phyloP scores from a whole-genome alignment of 768 basidiomycete genomes.

The Chalciporus piperatus region DNA sequence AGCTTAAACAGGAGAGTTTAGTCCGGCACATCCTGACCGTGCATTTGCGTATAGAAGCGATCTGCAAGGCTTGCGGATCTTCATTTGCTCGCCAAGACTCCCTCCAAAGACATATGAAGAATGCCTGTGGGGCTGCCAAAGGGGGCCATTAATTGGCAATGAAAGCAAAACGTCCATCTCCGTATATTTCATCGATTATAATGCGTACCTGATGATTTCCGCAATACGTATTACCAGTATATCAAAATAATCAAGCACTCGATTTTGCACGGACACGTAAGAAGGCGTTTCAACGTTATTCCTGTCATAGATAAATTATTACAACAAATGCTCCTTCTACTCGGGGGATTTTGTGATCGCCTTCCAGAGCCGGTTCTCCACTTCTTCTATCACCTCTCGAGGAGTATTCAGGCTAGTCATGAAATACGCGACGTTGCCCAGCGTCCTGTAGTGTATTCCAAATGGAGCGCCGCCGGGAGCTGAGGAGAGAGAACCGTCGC shows the following conservation, averaged over 20 bases:
- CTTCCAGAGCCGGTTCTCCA: slow-evolving; percentile 63
- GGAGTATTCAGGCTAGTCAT: slow-evolving; percentile 84
- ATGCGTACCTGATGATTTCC: background rate
- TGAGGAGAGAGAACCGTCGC: slow-evolving; percentile 31
- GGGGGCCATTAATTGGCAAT: background rate
- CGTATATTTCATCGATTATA: background rate
- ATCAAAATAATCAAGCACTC: too few species aligned
- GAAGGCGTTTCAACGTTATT: too few species aligned
- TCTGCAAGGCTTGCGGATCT: slow-evolving; percentile 19
- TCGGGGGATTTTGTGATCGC: slow-evolving; percentile 15
- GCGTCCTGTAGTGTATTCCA: slow-evolving; percentile 79
- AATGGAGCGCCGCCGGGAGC: slow-evolving; percentile 57
- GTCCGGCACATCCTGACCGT: slow-evolving; percentile 22
- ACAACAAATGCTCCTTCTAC: background rate
- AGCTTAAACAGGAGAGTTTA: slow-evolving; percentile 27
- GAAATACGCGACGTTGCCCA: slow-evolving; percentile 91
- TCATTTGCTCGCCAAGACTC: slow-evolving; percentile 27
- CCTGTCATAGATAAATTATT: background rate
- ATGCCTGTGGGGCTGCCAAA: slow-evolving; percentile 10
- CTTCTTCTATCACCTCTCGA: slow-evolving; percentile 46
- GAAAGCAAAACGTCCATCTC: background rate
- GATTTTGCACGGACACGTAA: too few species aligned
- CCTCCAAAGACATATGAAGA: slow-evolving; percentile 22
- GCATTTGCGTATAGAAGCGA: slow-evolving; percentile 13
- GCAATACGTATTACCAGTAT: too few species aligned